Percentiles rank a stretch among this genome's conserved stretches.
Evolutionary conservation across 495 filamentous ascomycete genomes (phyloP).

Genomic region (Hyaloscypha variabilis): DNA sequence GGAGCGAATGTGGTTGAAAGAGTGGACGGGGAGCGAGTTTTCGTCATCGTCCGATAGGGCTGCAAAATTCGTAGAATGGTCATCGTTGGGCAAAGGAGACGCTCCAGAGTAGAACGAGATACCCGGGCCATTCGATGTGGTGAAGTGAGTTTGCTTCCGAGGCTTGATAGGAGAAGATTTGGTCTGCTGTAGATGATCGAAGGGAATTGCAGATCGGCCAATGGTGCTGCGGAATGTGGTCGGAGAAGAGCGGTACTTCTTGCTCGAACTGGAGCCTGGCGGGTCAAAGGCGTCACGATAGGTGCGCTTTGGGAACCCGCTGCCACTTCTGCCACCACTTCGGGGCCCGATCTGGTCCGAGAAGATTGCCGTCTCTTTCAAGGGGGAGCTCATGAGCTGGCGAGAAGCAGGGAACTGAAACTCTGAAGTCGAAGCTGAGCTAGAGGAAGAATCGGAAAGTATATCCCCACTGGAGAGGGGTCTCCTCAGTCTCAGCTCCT

Average conservation of each 20-base stretch:
- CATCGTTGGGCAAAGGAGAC: conserved; percentile 63
- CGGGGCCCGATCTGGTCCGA: conserved; percentile 60
- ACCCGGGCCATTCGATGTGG: conserved; percentile 59
- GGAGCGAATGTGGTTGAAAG: conserved; percentile 66
- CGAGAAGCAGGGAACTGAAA: conserved; percentile 50
- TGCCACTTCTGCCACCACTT: conserved; percentile 49
- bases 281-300: conserved; percentile 46
- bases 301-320: conserved; percentile 58
- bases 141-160: conserved; percentile 64
- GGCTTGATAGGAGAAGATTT: conserved; percentile 82
- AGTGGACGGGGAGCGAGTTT: conserved; percentile 73
- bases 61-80: conserved; percentile 52
- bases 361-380: conserved; percentile 65
- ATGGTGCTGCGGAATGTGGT: conserved; percentile 59
- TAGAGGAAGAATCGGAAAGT: conserved; percentile 78
- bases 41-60: conserved; percentile 78
- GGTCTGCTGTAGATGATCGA: conserved; percentile 76
- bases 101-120: conserved; percentile 73
- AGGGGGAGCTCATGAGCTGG: conserved; percentile 61
- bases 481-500: conserved; percentile 55
- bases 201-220: conserved; percentile 50
- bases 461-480: conserved; percentile 61
- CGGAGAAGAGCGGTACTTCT: conserved; percentile 73
- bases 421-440: conserved; percentile 49
- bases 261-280: conserved; percentile 51